A percentile compares a stretch with the other conserved stretches of the same genome.
Evolutionary conservation across 2,329 filamentous ascomycete species (phyloP).

Genomic region (Xylariales sp.): DNA sequence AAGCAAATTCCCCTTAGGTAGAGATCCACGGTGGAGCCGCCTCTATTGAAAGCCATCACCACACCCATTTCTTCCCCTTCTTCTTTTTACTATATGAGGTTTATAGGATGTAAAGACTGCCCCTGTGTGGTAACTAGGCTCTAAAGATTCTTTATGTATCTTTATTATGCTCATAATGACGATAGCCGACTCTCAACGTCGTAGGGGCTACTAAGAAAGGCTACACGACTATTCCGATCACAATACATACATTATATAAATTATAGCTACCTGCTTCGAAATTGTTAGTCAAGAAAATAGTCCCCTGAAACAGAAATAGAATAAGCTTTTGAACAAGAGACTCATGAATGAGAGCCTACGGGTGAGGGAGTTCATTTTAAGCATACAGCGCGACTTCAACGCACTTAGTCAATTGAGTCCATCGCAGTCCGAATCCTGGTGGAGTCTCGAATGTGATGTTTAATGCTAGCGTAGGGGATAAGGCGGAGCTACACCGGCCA

Average conservation of each 20-base stretch:
- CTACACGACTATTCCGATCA: slow-evolving; percentile 25
- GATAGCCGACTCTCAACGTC: neutral
- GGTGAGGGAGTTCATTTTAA: slow-evolving; percentile 19
- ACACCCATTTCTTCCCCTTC: neutral
- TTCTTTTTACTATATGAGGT: neutral
- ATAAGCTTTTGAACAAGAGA: slow-evolving; percentile 26
- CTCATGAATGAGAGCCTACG: slow-evolving; percentile 24
- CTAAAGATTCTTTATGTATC: too few species aligned
- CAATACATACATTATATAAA: slow-evolving; percentile 26
- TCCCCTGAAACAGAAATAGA: slow-evolving; percentile 30
- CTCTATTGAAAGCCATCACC: slow-evolving; percentile 2
- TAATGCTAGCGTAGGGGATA: slow-evolving; percentile 20
- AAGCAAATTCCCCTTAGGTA: slow-evolving; percentile 14
- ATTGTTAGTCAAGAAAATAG: slow-evolving; percentile 31
- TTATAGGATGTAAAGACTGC: too few species aligned
- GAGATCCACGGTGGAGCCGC: slow-evolving; percentile 11
- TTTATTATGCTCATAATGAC: neutral
- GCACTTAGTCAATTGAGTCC: slow-evolving; percentile 18
- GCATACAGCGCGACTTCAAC: slow-evolving; percentile 28
- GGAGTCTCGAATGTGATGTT: neutral
- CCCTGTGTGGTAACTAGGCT: neutral
- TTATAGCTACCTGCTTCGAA: slow-evolving; percentile 27
- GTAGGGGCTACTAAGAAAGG: slow-evolving; percentile 20
- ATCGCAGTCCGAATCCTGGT: neutral
- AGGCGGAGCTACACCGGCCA: slow-evolving; percentile 15